Evolutionary conservation across 305 asterid species (phyloP).

Genomic region (Fraxinus angustifolia): DNA sequence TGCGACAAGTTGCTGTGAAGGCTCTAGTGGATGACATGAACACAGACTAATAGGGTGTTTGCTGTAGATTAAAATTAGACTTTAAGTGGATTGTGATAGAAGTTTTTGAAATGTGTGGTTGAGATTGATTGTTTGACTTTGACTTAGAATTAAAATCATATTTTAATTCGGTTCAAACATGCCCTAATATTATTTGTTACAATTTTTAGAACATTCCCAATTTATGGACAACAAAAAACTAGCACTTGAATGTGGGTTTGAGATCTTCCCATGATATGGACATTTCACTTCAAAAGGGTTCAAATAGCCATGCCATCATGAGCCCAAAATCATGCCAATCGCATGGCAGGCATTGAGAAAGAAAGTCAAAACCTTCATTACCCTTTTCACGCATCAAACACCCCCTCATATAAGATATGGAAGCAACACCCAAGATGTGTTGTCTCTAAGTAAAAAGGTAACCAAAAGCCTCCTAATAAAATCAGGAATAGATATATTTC

Average conservation of each 20-base stretch:
- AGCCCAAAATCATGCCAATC: not conserved
- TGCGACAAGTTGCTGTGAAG: not conserved
- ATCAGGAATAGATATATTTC: not conserved
- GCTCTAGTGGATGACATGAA: not conserved
- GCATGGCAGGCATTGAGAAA: not conserved
- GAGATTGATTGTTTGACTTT: too few species aligned
- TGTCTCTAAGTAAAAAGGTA: not conserved
- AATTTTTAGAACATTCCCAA: not conserved
- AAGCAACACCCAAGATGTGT: not conserved
- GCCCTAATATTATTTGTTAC: not conserved
- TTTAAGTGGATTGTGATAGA: too few species aligned
- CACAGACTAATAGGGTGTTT: not conserved
- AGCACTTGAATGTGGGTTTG: not conserved
- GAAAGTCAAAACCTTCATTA: not conserved
- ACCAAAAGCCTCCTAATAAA: not conserved
- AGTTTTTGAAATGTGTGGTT: too few species aligned
- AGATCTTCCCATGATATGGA: not conserved
- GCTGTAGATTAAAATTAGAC: too few species aligned
- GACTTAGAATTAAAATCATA: too few species aligned
- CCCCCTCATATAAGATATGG: not conserved
- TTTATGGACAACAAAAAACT: not conserved
- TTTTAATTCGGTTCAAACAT: too few species aligned
- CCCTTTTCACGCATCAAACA: not conserved
- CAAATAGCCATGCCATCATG: not conserved
- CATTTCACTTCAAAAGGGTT: not conserved